These are phyloP conservation scores for Venturia nashicola DNA, from an alignment of 2,329 filamentous ascomycete species.

Conservation along the genomic window DNA sequence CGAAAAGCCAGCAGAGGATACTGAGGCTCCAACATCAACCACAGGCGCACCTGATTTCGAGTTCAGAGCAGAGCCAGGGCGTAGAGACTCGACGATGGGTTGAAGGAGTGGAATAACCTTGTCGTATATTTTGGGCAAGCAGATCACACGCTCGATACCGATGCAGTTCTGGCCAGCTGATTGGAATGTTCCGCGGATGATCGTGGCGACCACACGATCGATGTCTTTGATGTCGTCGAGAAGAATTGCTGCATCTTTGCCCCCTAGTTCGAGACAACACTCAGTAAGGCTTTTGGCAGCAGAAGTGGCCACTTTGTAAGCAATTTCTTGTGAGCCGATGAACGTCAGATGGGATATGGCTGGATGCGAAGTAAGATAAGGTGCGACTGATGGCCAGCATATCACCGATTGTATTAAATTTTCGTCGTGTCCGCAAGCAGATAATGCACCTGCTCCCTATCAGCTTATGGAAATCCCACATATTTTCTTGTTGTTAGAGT, in stretches of 20 bases:
- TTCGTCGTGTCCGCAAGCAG: slow-evolving; percentile 70
- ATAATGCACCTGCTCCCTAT: slow-evolving; percentile 44
- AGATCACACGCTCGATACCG: slow-evolving; percentile 72
- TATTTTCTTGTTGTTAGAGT: not conserved
- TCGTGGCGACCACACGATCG: slow-evolving; percentile 61
- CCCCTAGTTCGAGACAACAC: slow-evolving; percentile 81
- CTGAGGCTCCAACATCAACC: slow-evolving; percentile 79
- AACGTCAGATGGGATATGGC: slow-evolving; percentile 85
- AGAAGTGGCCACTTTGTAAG: slow-evolving; percentile 74
- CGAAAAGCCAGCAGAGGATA: slow-evolving; percentile 65
- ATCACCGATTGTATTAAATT: slow-evolving; percentile 72
- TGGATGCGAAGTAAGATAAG: slow-evolving; percentile 72
- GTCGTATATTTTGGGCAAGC: slow-evolving; percentile 49
- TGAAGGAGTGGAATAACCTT: slow-evolving; percentile 57
- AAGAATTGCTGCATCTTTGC: slow-evolving; percentile 85
- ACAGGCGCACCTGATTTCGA: slow-evolving; percentile 31
- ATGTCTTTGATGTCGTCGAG: slow-evolving; percentile 65
- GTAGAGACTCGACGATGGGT: slow-evolving; percentile 60
- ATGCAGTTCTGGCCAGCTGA: slow-evolving; percentile 96
- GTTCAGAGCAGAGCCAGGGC: slow-evolving; percentile 59
- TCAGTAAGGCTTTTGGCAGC: slow-evolving; percentile 81
- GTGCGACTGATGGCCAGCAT: slow-evolving; percentile 78
- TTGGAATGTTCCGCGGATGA: slow-evolving; percentile 90
- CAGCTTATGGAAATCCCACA: not conserved
- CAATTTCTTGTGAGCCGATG: slow-evolving; percentile 80